Conservation (phyloP, 1,284 basidiomycete species). For the Anthracocystis panici-leucophaei region DNA sequence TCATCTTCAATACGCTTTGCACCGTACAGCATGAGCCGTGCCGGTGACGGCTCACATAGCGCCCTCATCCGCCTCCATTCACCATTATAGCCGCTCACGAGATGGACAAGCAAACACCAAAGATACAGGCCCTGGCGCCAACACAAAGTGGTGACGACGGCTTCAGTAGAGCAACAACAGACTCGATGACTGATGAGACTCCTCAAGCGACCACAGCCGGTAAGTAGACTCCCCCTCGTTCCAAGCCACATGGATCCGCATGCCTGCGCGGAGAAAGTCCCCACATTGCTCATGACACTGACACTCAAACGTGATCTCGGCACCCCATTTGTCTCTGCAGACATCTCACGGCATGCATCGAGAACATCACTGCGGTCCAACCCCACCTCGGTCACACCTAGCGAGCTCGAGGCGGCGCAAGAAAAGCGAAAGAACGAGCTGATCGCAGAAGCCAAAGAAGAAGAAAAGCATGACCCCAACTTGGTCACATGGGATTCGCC, state of each 20-base stretch:
- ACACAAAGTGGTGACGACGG: not conserved
- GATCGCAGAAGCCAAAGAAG: conserved; percentile 4
- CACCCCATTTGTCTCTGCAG: not conserved
- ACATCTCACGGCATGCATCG: conserved; percentile 17
- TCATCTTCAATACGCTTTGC: not conserved
- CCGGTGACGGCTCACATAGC: not conserved
- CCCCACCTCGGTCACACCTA: not conserved
- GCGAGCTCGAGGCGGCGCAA: conserved; percentile 25
- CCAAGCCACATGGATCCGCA: not conserved
- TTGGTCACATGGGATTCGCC: conserved; percentile 77
- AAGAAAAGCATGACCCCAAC: conserved; percentile 45
- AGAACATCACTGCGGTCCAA: conserved; percentile 5
- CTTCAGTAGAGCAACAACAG: not conserved
- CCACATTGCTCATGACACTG: too few species aligned
- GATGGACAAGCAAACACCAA: not conserved
- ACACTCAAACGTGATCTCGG: too few species aligned
- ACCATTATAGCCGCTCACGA: not conserved
- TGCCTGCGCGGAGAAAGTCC: too few species aligned
- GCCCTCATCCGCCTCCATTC: not conserved
- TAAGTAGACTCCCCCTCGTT: not conserved
- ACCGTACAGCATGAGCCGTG: not conserved
- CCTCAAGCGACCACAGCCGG: conserved; percentile 1
- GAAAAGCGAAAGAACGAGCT: conserved; percentile 5
- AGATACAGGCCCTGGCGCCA: conserved; percentile 4
- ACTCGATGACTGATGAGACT: conserved; percentile 1